A percentile compares a stretch with the other conserved stretches of the same genome.
These are phyloP conservation scores for Sindora glabra DNA, from an alignment of 306 rosid genomes.

Conservation along the genomic window DNA sequence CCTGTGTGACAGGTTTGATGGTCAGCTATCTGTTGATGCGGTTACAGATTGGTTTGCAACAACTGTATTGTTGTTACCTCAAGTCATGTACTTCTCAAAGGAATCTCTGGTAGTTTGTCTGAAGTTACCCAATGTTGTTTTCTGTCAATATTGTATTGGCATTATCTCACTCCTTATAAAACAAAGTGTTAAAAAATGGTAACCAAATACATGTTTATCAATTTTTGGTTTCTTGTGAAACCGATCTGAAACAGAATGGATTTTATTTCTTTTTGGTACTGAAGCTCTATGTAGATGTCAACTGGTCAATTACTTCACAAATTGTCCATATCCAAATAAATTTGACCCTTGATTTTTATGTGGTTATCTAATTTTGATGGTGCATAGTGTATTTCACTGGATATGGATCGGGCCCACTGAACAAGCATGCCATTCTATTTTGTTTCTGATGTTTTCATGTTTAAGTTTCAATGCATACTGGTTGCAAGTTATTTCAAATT, in stretches of 20 bases:
- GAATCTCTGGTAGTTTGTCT: conserved; percentile 65
- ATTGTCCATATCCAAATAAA: conserved; percentile 4
- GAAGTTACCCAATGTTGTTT: background rate
- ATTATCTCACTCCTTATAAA: too few relatives aligned
- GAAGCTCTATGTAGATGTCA: background rate
- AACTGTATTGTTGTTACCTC: conserved; percentile 61
- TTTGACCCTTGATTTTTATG: background rate
- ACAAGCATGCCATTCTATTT: background rate
- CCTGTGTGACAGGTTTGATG: conserved; percentile 49
- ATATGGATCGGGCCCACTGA: background rate
- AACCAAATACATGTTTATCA: too few relatives aligned
- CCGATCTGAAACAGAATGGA: too few relatives aligned
- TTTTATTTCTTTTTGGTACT: background rate
- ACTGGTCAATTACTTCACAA: background rate
- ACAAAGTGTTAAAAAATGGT: too few relatives aligned
- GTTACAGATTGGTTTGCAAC: conserved; percentile 92
- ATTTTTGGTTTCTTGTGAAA: too few relatives aligned
- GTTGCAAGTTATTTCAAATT: conserved; percentile 7
- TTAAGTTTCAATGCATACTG: background rate
- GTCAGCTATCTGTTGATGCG: conserved; percentile 54
- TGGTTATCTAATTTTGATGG: background rate
- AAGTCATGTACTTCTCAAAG: conserved; percentile 67
- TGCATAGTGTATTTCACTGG: background rate
- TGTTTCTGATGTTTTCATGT: background rate
- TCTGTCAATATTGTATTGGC: background rate